Evolutionary conservation across 2,329 filamentous ascomycete species (phyloP), one percentile per base, ranked within the genome.

Genomic region (Emmonsia crescens): DNA sequence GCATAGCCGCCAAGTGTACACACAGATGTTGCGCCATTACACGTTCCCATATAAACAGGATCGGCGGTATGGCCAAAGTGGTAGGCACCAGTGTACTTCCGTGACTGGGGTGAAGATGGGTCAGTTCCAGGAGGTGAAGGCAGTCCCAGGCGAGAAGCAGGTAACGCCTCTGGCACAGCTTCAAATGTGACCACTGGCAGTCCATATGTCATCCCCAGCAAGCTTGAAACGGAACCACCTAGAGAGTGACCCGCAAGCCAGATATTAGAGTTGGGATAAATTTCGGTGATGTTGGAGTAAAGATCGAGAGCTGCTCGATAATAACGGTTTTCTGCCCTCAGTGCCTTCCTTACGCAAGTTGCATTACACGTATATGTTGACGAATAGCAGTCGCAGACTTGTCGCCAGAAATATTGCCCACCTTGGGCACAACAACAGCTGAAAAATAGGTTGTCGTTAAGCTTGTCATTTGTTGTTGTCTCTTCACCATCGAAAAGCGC

Each of bases 371-470:
- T 87, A 71, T 91, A 97, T 0, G 91, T 90, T 12, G 85, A 84
- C 1, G 89, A 89, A 64, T 91, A 90, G 73, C 94, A 99, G 73
- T 96, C 89, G 75, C 94, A 99, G 61, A 96, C 91, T 72, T 95
- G 88, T 64, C 89, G 87, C 87, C 91, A 96, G 19, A 91, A 85
- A 77, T 87, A 91, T 66, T 91, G 90, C 0, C 92, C 91, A 68
- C 95, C 92, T 76, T 96, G 91, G 3, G 86, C 94, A 75, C 94
- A 99, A 75, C 94, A 99, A 77, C 94, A 99, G 71, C 92, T 96
- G 77, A 96, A 96, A 76, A 96, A 96, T 10, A 99, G 81, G 72
- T 99, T 99, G 76, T 99, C 94, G 73, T 97, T 99, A 70, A 92
- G 80, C 78, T 99, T 99, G 77, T 99, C 94, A 68, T 96, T 96